Percentiles rank a stretch among this genome's conserved stretches.
Conservation (phyloP, 495 filamentous ascomycete genomes). For the Stereocaulon alpinum region DNA sequence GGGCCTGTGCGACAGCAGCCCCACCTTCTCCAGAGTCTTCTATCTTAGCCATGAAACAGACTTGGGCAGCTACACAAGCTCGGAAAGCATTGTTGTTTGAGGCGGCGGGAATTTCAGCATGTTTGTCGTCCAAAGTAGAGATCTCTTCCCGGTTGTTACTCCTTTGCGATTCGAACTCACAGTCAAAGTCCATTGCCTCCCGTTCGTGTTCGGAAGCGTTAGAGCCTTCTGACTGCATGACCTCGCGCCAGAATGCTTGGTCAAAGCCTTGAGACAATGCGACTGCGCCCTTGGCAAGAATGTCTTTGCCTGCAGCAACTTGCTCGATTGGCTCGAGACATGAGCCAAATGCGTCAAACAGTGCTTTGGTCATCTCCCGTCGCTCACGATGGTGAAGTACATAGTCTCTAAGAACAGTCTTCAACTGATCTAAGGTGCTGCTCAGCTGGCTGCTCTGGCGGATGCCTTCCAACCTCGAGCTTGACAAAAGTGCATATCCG, state of each 20-base stretch:
- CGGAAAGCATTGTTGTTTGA: constrained; percentile 39
- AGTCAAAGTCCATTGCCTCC: constrained; percentile 73
- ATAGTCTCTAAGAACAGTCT: background rate
- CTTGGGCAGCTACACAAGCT: constrained; percentile 16
- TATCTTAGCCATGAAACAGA: constrained; percentile 16
- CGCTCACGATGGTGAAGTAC: constrained; percentile 18
- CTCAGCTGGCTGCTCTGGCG: background rate
- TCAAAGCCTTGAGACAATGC: constrained; percentile 14
- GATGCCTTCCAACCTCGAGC: background rate
- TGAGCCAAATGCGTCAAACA: constrained; percentile 27
- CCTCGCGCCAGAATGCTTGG: constrained; percentile 10
- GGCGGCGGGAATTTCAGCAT: constrained; percentile 37
- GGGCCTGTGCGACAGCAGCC: background rate
- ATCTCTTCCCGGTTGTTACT: constrained; percentile 34
- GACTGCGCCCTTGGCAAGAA: constrained; percentile 12
- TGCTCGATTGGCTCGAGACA: constrained; percentile 21
- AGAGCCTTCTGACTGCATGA: background rate
- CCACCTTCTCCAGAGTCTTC: background rate
- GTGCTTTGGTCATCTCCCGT: constrained; percentile 25
- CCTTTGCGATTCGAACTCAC: constrained; percentile 49
- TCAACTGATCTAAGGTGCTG: constrained; percentile 17
- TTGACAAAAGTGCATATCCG: constrained; percentile 14
- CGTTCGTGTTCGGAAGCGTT: constrained; percentile 20
- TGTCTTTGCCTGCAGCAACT: background rate
- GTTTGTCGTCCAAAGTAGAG: constrained; percentile 29